Evolutionary conservation across 2,329 filamentous ascomycete species (phyloP), one percentile per base, ranked within the genome.

Genomic region (Dothidotthia symphoricarpi): DNA sequence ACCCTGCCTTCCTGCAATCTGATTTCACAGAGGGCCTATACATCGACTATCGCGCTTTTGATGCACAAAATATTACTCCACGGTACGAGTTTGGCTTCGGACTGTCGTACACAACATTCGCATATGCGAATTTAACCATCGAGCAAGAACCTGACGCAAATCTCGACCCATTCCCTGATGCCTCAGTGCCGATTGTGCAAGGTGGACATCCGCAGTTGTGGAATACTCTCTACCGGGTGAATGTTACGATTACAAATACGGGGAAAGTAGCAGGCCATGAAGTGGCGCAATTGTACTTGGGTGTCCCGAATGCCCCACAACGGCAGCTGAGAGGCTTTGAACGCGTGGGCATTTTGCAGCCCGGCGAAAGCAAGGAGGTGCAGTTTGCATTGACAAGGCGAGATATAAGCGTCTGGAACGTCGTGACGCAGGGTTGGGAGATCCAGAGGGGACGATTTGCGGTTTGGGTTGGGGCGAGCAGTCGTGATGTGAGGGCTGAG

Each of bases 361-460:
- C 86, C 1, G 88, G 87, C 12, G 68, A 80, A 61, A 80, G 75
- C 31, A 73, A 69, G 6, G 76, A 74, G 2, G 91, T 91, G 67
- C 73, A 66, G 1, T 82, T 79, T 1, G 74, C 78, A 6, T 64
- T 96, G 31, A 87, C 81, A 6, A 77, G 89, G 22, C 80, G 87
- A 34, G 90, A 96, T 61, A 50, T 96, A 41, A 88, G 85, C 64
- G 89, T 88, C 68, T 96, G 90, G 90, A 86, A 95, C 51, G 71
- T 78, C 0, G 73, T 59, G 1, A 63, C 69, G 6, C 88, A 95
- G 73, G 81, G 95, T 69, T 96, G 90, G 89, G 77, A 87, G 25
- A 15, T 66, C 14, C 58, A 59, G 37, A 44, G 27, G 8, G 62
- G 59, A 9, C 28, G 10, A 2, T 63, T 64, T 43, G 45, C 30